Conservation (phyloP, 140 eudicot species). For the Senecio squalidus region DNA sequence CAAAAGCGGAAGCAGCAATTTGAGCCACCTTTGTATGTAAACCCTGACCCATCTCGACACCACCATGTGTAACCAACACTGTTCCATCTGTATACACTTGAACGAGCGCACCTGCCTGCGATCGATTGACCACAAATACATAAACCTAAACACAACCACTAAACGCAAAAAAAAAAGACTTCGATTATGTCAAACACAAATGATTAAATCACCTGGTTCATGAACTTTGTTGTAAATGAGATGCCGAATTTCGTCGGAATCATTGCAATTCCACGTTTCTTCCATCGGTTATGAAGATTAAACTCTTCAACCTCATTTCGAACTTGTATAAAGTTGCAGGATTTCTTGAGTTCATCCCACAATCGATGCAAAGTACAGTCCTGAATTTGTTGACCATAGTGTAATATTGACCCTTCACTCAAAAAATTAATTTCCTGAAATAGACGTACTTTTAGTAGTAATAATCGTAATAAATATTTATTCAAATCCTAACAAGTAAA, state of each 20-base stretch:
- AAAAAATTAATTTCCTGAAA: constrained; percentile 81
- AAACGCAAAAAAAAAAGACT: no score
- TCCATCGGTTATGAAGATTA: constrained; percentile 80
- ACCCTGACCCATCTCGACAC: constrained; percentile 99
- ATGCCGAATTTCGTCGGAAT: constrained; percentile 92
- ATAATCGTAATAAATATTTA: background rate
- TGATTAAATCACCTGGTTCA: no score
- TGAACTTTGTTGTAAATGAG: constrained; percentile 75
- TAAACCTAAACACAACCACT: no score
- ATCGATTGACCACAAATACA: constrained; percentile 6
- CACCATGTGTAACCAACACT: constrained; percentile 93
- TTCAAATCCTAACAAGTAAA: background rate
- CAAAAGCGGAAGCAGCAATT: constrained; percentile 81
- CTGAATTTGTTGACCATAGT: constrained; percentile 67
- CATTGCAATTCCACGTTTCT: constrained; percentile 90
- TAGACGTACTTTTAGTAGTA: background rate
- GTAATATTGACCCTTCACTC: constrained; percentile 72
- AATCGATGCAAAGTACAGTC: constrained; percentile 65
- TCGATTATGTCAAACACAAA: no score
- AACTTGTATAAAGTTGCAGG: constrained; percentile 48
- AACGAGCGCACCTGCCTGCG: constrained; percentile 95
- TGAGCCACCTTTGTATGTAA: constrained; percentile 97
- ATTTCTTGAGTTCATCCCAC: constrained; percentile 74
- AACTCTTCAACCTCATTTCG: constrained; percentile 71
- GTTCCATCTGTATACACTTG: constrained; percentile 98